phyloP scores from a whole-genome alignment of 441 rosid species.

The Hypseocharis bilobata region DNA sequence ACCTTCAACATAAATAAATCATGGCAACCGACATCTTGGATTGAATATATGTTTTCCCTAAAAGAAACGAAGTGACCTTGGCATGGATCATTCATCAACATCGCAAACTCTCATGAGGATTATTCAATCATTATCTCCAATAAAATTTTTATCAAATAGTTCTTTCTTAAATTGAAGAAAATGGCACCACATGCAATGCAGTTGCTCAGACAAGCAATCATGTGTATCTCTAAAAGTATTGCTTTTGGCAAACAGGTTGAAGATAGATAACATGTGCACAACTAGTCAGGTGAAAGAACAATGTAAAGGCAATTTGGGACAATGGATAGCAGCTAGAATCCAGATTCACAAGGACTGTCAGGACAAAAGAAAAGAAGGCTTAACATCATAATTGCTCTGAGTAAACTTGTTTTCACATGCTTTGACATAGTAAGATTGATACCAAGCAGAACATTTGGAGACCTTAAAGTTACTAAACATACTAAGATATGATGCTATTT shows the following conservation, averaged over 20 bases:
- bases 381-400: too few relatives aligned
- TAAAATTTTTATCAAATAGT: conserved; percentile 6
- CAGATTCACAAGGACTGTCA: too few relatives aligned
- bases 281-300: conserved; percentile 15
- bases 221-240: conserved; percentile 17
- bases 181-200: conserved; percentile 11
- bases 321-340: conserved; percentile 3
- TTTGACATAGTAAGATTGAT: too few relatives aligned
- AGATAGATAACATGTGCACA: conserved; percentile 8
- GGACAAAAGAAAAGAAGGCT: too few relatives aligned
- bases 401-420: too few relatives aligned
- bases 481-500: not conserved
- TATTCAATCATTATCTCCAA: conserved; percentile 25
- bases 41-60: conserved; percentile 55
- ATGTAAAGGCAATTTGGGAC: not conserved
- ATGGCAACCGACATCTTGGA: conserved; percentile 78
- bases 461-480: too few relatives aligned
- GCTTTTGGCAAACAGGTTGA: conserved; percentile 16
- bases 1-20: conserved; percentile 67
- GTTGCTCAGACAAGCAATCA: conserved; percentile 11
- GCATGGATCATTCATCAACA: conserved; percentile 32
- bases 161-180: not conserved
- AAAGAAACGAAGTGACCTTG: conserved; percentile 37
- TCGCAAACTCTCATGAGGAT: conserved; percentile 22
- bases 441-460: not conserved